These are phyloP conservation scores for Rhinocladiella mackenziei DNA, from an alignment of 2,329 filamentous ascomycete species.

Conservation along the genomic window DNA sequence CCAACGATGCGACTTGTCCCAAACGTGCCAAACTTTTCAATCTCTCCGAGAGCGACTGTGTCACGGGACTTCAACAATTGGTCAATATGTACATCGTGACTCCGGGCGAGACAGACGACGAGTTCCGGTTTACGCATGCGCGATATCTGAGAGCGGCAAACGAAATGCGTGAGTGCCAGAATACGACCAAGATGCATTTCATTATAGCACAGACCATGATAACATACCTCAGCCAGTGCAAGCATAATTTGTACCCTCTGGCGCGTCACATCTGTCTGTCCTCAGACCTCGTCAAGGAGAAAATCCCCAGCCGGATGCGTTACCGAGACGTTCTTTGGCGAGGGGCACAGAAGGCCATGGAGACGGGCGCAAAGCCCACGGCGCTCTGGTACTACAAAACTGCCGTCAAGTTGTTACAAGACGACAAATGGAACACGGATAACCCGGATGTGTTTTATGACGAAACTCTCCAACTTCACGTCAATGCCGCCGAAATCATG, in stretches of 20 bases:
- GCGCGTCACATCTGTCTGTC: conserved; percentile 79
- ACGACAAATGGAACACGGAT: conserved; percentile 69
- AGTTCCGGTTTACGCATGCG: conserved; percentile 85
- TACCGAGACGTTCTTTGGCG: conserved; percentile 75
- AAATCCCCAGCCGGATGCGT: conserved; percentile 56
- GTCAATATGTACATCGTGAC: conserved; percentile 77
- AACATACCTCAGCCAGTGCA: conserved; percentile 62
- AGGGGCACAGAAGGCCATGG: conserved; percentile 71
- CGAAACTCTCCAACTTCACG: conserved; percentile 76
- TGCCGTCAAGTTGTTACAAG: conserved; percentile 74
- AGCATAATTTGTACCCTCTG: conserved; percentile 64
- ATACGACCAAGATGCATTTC: conserved; percentile 79
- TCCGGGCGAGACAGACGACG: conserved; percentile 76
- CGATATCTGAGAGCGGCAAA: conserved; percentile 74
- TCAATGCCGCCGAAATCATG: conserved; percentile 76
- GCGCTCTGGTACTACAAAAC: conserved; percentile 76
- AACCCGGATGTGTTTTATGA: conserved; percentile 73
- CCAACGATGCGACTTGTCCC: conserved; percentile 36
- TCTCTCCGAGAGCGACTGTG: conserved; percentile 63
- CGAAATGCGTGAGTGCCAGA: conserved; percentile 62
- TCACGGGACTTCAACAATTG: conserved; percentile 75
- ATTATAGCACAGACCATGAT: conserved; percentile 78
- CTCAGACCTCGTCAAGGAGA: conserved; percentile 67
- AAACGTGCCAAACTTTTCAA: conserved; percentile 48
- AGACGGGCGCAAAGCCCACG: conserved; percentile 77